Evolutionary conservation across 1,139 yeast species (phyloP).

Genomic region (Suhomyces bribrorum): DNA sequence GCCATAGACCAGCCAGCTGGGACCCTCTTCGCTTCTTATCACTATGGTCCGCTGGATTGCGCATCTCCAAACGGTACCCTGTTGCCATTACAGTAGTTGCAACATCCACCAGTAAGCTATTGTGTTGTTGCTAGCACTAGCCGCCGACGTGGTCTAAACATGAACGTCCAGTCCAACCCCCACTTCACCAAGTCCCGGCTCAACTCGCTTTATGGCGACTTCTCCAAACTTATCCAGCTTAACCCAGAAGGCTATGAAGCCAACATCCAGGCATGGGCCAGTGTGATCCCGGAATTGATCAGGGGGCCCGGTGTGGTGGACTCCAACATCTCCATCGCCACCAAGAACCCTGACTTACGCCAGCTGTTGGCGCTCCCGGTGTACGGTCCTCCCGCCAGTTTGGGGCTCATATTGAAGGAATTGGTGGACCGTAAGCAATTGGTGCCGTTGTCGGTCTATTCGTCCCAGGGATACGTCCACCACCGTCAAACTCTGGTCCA

Average conservation of each 20-base stretch:
- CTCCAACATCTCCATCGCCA: constrained; percentile 25
- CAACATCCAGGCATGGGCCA: constrained; percentile 64
- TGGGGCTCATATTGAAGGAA: constrained; percentile 29
- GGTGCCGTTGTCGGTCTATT: constrained; percentile 22
- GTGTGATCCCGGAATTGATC: constrained; percentile 27
- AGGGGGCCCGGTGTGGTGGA: constrained; percentile 16
- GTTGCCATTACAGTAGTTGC: too few species aligned
- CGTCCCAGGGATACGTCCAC: constrained; percentile 12
- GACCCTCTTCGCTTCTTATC: too few species aligned
- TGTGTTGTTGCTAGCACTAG: too few species aligned
- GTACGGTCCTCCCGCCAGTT: constrained; percentile 32
- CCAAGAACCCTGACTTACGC: constrained; percentile 24
- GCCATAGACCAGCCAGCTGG: too few species aligned
- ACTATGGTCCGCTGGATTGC: too few species aligned
- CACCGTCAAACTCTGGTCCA: constrained; percentile 9
- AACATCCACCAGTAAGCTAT: too few species aligned
- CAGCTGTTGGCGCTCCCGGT: constrained; percentile 26
- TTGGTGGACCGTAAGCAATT: constrained; percentile 23
- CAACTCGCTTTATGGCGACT: constrained; percentile 66
- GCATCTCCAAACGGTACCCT: too few species aligned
- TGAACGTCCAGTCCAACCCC: constrained; percentile 13
- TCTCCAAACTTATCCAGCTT: constrained; percentile 46
- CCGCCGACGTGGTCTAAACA: too few species aligned
- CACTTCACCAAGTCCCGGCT: constrained; percentile 52
- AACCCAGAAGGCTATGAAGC: constrained; percentile 75